Evolutionary conservation across 768 basidiomycete species (phyloP).

Genomic region (Kwoniella dejecticola): DNA sequence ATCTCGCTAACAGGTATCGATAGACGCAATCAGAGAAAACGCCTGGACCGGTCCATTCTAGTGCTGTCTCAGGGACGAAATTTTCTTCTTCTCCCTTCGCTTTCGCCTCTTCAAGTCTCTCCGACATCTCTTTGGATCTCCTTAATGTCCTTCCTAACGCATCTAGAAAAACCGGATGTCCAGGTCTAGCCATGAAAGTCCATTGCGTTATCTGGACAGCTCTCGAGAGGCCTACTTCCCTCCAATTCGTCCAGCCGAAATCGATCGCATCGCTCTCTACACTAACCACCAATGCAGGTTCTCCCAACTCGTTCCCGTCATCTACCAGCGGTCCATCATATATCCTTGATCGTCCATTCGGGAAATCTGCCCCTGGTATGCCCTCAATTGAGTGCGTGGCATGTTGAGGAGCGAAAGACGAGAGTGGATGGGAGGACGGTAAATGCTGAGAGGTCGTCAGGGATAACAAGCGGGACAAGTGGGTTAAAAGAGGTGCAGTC

Average conservation of each 20-base stretch:
- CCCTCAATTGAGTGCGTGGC: constrained; percentile 6
- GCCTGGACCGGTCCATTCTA: constrained; percentile 46
- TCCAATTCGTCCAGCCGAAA: constrained; percentile 45
- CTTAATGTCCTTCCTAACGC: constrained; percentile 32
- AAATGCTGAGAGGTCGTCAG: constrained; percentile 31
- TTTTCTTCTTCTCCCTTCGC: constrained; percentile 25
- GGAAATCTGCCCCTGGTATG: constrained; percentile 4
- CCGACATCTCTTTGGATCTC: constrained; percentile 32
- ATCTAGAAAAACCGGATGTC: constrained; percentile 45
- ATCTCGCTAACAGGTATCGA: constrained; percentile 42
- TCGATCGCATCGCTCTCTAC: constrained; percentile 47
- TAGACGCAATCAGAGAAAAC: constrained; percentile 46
- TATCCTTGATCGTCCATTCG: constrained; percentile 8
- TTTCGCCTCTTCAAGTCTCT: constrained; percentile 19
- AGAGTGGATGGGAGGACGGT: constrained; percentile 23
- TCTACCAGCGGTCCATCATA: constrained; percentile 33
- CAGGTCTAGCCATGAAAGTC: constrained; percentile 43
- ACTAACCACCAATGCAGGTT: constrained; percentile 40
- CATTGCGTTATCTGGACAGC: constrained; percentile 46
- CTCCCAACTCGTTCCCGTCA: constrained; percentile 37
- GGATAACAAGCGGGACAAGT: constrained; percentile 37
- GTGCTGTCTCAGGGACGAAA: constrained; percentile 40
- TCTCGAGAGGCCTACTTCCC: constrained; percentile 38
- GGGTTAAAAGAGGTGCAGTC: constrained; percentile 34
- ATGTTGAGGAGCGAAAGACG: constrained; percentile 18